Base-by-base conservation (phyloP, 1,284 basidiomycete species). In the Marasmius tenuissimus region DNA sequence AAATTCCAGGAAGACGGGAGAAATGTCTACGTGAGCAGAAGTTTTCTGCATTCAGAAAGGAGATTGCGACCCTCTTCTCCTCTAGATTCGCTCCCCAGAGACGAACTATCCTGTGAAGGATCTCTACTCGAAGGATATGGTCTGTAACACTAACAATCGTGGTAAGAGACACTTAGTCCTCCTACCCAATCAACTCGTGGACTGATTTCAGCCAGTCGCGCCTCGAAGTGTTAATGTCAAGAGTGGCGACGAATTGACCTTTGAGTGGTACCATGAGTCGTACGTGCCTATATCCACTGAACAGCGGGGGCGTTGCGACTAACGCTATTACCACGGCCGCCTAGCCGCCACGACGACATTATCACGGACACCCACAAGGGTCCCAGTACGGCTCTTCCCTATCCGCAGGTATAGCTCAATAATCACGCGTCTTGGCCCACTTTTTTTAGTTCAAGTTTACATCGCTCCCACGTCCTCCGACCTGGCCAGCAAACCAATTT, bases 231-330 rank as follows among this genome's bases (percentile, higher is more conserved):
- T 75, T 45, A 65, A 67, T 12, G 72, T 74, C 33, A 69, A 71
- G 22, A 63, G 71, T 35, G 72, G 71, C 1, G 73, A 75, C 58
- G 67, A 67, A 48, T 61, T 75, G 27, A 73, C 70, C 16, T 73
- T 74, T 56, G 73, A 75, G 59, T 75, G 73, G 73, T 73, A 71
- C 63, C 73, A 73, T 22, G 60, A 68, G 60, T 65, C 57, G 73
- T 71, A 62, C n/a, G 66, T 40, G 35, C 37, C 42, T 58, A 35
- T 50, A 1, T 20, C 20, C 38, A 34, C 22, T 35, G 7, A 40
- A 4, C 4, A 20, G 14, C 40, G 11, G 2, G n/a, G n/a, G 20
- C 10, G 38, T 16, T 18, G n/a, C 52, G 38, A 7, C 14, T 38
- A 18, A 54, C 2, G 47, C n/a, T n/a, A 27, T 53, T 18, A 58